Evolutionary conservation across 805 yeast species (phyloP).

Genomic region (Myxozyma sirexii): DNA sequence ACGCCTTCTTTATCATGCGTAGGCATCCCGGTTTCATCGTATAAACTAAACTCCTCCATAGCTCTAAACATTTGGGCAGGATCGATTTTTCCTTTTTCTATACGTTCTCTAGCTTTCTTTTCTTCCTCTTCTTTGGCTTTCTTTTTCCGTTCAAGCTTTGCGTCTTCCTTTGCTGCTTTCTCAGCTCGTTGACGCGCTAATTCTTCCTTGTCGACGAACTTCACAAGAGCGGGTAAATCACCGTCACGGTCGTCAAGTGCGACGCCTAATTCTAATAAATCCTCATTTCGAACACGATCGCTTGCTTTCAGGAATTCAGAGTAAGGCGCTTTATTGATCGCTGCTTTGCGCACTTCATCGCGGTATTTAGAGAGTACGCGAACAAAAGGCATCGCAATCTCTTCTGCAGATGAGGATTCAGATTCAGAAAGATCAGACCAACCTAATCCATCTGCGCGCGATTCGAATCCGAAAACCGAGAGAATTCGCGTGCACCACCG

Average conservation of each 20-base stretch:
- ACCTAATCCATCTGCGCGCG: slow-evolving; percentile 59
- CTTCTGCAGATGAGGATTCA: slow-evolving; percentile 53
- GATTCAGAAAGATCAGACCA: slow-evolving; percentile 53
- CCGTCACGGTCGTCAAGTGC: slow-evolving; percentile 82
- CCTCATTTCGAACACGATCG: slow-evolving; percentile 73
- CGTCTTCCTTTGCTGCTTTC: slow-evolving; percentile 56
- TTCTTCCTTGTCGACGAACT: slow-evolving; percentile 78
- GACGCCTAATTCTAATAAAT: slow-evolving; percentile 73
- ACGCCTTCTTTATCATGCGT: slow-evolving; percentile 73
- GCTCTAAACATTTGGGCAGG: slow-evolving; percentile 73
- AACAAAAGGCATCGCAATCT: slow-evolving; percentile 74
- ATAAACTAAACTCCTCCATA: slow-evolving; percentile 62
- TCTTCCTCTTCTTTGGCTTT: slow-evolving; percentile 47
- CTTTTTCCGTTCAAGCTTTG: slow-evolving; percentile 58
- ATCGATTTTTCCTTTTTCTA: slow-evolving; percentile 69
- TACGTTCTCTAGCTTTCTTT: slow-evolving; percentile 57
- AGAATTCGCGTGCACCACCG: slow-evolving; percentile 72
- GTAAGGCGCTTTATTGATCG: slow-evolving; percentile 62
- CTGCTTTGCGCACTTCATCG: slow-evolving; percentile 74
- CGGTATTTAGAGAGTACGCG: slow-evolving; percentile 77
- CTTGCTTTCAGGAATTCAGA: slow-evolving; percentile 64
- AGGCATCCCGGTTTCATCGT: slow-evolving; percentile 88
- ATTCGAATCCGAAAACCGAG: slow-evolving; percentile 67
- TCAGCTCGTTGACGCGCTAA: slow-evolving; percentile 59
- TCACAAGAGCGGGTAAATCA: slow-evolving; percentile 71